Percentiles rank a stretch among this genome's conserved stretches.
These are phyloP conservation scores for Liquidambar formosana DNA, from an alignment of 164 flowering plant genomes.

Conservation along the genomic window DNA sequence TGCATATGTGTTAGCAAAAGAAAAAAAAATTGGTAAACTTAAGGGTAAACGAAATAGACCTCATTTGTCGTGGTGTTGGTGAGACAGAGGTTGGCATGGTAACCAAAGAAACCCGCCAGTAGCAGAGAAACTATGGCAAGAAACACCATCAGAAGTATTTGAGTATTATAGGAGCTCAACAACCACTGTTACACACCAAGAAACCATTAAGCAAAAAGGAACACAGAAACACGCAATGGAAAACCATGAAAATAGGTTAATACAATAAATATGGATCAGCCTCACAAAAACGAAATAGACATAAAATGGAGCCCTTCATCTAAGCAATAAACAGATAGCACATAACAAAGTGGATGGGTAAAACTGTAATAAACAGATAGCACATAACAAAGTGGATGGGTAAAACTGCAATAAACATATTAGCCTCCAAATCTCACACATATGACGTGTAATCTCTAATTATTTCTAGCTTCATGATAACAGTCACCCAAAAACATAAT, in stretches of 20 bases:
- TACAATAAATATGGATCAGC: background rate
- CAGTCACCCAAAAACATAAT: no score
- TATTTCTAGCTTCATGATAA: no score
- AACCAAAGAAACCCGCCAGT: conserved; percentile 81
- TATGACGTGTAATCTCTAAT: no score
- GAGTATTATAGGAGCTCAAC: conserved; percentile 82
- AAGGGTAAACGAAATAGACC: conserved; percentile 35
- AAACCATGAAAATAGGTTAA: background rate
- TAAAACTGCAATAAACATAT: no score
- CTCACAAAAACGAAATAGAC: background rate
- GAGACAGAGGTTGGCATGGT: conserved; percentile 80
- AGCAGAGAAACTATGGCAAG: conserved; percentile 74
- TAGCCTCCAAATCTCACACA: no score
- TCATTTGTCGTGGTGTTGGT: conserved; percentile 94
- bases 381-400: no score
- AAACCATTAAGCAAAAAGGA: conserved; percentile 4
- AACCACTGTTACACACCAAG: conserved; percentile 69
- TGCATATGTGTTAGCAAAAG: no score
- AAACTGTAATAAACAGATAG: no score
- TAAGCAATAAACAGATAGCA: no score
- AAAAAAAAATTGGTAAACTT: background rate
- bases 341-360: no score
- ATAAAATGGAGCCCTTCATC: background rate
- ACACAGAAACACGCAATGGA: background rate
- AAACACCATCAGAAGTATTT: conserved; percentile 87